Percentiles rank a stretch among this genome's conserved stretches.
These are phyloP conservation scores for Brasilioporus rufonigricans DNA, from an alignment of 768 basidiomycete genomes.

Conservation along the genomic window DNA sequence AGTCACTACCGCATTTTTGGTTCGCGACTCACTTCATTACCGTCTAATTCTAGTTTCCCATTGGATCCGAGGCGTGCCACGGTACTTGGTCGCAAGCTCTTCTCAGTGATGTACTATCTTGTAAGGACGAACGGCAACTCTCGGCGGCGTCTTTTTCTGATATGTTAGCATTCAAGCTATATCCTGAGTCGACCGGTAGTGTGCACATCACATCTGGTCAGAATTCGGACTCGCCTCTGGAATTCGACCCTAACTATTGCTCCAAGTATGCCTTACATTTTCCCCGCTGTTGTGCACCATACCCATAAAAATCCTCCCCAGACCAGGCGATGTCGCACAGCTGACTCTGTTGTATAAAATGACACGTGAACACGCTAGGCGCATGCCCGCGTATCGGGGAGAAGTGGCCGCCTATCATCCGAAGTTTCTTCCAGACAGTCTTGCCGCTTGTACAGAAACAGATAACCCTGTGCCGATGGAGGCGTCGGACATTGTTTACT, in stretches of 20 bases:
- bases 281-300: neutral
- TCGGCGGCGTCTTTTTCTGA: neutral
- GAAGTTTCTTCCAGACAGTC: constrained; percentile 27
- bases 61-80: constrained; percentile 12
- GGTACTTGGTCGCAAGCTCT: no score
- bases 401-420: constrained; percentile 23
- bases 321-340: constrained; percentile 9
- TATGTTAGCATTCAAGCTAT: constrained; percentile 22
- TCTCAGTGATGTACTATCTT: constrained; percentile 31
- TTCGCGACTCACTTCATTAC: neutral
- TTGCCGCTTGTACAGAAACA: constrained; percentile 23
- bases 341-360: constrained; percentile 49
- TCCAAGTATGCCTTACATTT: constrained; percentile 34
- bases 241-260: constrained; percentile 43
- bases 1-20: neutral
- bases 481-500: no score
- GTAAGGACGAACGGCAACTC: constrained; percentile 21
- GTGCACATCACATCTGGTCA: constrained; percentile 46
- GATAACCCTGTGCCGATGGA: constrained; percentile 21
- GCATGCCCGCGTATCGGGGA: constrained; percentile 40
- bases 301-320: neutral
- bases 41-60: constrained; percentile 22
- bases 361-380: constrained; percentile 49
- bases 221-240: constrained; percentile 40
- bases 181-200: constrained; percentile 47